These are phyloP conservation scores for Comarum palustre DNA, from an alignment of 306 rosid species.

Conservation along the genomic window DNA sequence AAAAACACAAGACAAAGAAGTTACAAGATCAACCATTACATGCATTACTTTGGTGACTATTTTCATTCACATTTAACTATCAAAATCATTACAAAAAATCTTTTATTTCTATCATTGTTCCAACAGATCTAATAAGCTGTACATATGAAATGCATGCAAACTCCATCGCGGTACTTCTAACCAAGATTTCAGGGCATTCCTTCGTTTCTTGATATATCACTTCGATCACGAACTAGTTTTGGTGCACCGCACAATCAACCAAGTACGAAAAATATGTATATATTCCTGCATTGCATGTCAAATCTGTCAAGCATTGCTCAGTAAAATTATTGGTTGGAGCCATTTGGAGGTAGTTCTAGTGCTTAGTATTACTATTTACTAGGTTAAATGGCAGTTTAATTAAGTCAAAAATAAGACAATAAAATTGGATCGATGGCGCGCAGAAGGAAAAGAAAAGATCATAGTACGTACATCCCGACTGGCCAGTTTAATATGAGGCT, in stretches of 20 bases:
- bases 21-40: too few species aligned
- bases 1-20: too few species aligned
- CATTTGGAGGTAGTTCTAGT: conserved; percentile 6
- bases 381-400: not conserved
- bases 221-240: not conserved
- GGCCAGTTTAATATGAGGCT: too few species aligned
- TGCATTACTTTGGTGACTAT: too few species aligned
- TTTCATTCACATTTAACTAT: too few species aligned
- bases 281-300: not conserved
- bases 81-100: too few species aligned
- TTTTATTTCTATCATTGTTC: too few species aligned
- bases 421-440: too few species aligned
- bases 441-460: too few species aligned
- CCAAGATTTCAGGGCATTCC: conserved; percentile 43
- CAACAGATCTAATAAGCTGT: conserved; percentile 16
- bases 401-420: not conserved
- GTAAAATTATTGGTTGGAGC: not conserved
- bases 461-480: too few species aligned
- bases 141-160: conserved; percentile 26
- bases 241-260: not conserved
- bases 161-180: conserved; percentile 19
- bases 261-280: not conserved
- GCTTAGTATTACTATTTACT: not conserved
- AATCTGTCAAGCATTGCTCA: not conserved
- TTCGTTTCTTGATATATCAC: conserved; percentile 13